phyloP scores from a whole-genome alignment of 2,329 filamentous ascomycete genomes.

The Ophiostoma piceae region DNA sequence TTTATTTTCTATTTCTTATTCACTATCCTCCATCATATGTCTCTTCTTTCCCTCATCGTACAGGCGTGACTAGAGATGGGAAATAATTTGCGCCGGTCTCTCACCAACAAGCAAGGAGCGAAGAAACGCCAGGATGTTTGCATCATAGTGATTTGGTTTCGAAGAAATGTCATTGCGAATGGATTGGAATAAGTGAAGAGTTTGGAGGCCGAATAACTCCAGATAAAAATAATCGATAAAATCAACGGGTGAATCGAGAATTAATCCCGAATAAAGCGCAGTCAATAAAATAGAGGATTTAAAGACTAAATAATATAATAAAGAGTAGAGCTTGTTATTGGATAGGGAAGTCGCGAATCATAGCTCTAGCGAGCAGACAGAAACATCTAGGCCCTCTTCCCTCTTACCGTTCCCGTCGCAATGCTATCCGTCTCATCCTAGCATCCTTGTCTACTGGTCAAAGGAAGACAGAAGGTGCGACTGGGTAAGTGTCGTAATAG shows the following conservation, averaged over 20 bases:
- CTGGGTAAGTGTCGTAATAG: background rate
- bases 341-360: conserved; percentile 1
- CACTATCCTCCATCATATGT: background rate
- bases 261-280: background rate
- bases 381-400: background rate
- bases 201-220: background rate
- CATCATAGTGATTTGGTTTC: background rate
- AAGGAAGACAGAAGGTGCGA: background rate
- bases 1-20: too few species aligned
- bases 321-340: background rate
- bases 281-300: background rate
- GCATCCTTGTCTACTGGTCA: background rate
- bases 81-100: background rate
- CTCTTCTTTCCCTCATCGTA: background rate
- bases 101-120: background rate
- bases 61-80: background rate
- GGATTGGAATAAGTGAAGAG: background rate
- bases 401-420: background rate
- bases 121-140: background rate
- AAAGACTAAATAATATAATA: background rate
- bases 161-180: background rate
- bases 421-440: background rate
- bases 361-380: background rate
- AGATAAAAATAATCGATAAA: background rate
- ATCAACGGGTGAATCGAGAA: background rate